A percentile compares a stretch with the other conserved stretches of the same genome.
phyloP scores from a whole-genome alignment of 1,139 yeast genomes.

The Ogataea hybrid region DNA sequence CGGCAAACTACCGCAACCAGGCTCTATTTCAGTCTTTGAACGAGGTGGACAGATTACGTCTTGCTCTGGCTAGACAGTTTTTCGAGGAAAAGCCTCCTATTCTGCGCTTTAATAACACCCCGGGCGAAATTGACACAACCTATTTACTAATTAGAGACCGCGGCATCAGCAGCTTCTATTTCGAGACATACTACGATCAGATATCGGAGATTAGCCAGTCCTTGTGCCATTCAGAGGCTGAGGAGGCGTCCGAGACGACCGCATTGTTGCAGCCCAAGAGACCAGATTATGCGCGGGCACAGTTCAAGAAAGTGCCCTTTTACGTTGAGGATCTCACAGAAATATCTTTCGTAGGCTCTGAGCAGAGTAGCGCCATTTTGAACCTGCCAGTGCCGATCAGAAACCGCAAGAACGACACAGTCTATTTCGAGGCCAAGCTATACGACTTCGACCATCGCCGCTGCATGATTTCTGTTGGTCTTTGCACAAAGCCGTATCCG shows the following conservation, averaged over 20 bases:
- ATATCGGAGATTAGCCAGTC: slow-evolving; percentile 23
- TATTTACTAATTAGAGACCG: slow-evolving; percentile 42
- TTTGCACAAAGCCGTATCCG: slow-evolving; percentile 89
- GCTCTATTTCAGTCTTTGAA: slow-evolving; percentile 15
- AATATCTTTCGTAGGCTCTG: slow-evolving; percentile 43
- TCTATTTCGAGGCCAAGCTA: slow-evolving; percentile 70
- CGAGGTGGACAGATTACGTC: slow-evolving; percentile 23
- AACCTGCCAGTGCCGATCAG: slow-evolving; percentile 64
- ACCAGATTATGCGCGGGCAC: slow-evolving; percentile 13
- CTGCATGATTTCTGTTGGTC: slow-evolving; percentile 67
- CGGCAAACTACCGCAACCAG: slow-evolving; percentile 15
- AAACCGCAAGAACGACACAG: slow-evolving; percentile 58
- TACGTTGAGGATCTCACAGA: slow-evolving; percentile 66
- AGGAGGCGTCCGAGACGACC: slow-evolving; percentile 34
- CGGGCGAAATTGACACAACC: slow-evolving; percentile 34
- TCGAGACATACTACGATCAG: slow-evolving; percentile 38
- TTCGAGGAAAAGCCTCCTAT: slow-evolving; percentile 39
- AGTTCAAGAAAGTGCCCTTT: slow-evolving; percentile 26
- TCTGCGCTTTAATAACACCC: slow-evolving; percentile 37
- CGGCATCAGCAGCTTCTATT: slow-evolving; percentile 47
- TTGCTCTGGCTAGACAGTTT: slow-evolving; percentile 38
- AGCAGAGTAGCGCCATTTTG: slow-evolving; percentile 47
- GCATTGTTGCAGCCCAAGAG: slow-evolving; percentile 30
- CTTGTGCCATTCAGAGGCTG: slow-evolving; percentile 16
- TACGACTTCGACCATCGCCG: slow-evolving; percentile 45